Evolutionary conservation across 768 basidiomycete species (phyloP), one percentile per base, ranked within the genome.

Genomic region (Termitomyces sp.): DNA sequence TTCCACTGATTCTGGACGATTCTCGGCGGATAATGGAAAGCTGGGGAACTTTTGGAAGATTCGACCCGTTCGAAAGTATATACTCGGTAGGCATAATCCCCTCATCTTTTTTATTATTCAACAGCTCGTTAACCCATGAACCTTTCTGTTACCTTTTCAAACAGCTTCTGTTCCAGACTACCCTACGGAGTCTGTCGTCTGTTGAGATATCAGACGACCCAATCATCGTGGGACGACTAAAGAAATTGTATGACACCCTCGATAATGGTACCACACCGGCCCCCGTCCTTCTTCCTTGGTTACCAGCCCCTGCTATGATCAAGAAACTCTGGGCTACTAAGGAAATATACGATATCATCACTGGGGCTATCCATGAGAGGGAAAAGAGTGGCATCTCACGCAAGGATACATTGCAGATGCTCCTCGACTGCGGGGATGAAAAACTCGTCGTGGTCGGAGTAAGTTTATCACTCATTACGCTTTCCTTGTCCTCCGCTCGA

Each of bases 281-380:
- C 2, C 86, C 85, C 3, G 77, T 91, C 54, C 78, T 91, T 16
- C 69, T 89, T 30, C 89, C 89, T 37, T 91, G 89, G 89, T 71
- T 91, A 48, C 89, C 89, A 9, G 82, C 79, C 44, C 84, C 84
- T 4, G 85, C 86, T 19, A 87, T 87, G 83, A 67, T 89, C 52
- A 79, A 72, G 63, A 89, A 89, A 66, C 67, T 88, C 40, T 77
- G 81, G 69, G 84, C 89, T 16, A 90, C 89, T 32, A 90, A 88
- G 68, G 73, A 83, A 61, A 85, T 91, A 55, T 90, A 89, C 66
- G 81, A 84, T 60, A 88, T 91, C 60, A 68, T 90, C 52, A 74
- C 76, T 49, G 68, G 67, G 11, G 81, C 82, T 39, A 81, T 89
- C 58, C 75, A 79, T 54, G 71, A 74, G n/a, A 76, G 89, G 55